Evolutionary conservation across 2,329 filamentous ascomycete genomes (phyloP), one percentile per base, ranked within the genome.

Genomic region (Parascedosporium putredinis): DNA sequence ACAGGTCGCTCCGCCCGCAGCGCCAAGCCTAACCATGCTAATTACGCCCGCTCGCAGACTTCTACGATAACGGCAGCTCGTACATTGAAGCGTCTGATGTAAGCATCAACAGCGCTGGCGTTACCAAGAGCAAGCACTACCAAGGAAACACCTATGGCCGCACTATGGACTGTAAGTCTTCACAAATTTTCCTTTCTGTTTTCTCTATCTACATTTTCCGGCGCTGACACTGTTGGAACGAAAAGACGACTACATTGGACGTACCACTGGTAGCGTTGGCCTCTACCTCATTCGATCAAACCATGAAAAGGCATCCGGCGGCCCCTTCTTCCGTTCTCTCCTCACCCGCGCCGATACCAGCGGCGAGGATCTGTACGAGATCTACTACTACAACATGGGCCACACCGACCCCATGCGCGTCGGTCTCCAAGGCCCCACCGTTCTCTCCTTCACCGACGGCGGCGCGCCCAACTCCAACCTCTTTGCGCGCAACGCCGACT

Each of bases 351-450:
- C 64, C 27, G 58, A 57, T 49, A 55, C 57, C 9, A 60, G 57
- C 16, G 65, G 64, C 9, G 64, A 65, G 14, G 67, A 70, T 50
- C 56, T 70, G 14, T 69, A 68, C 53, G 67, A 69, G 22, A 69
- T 69, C 50, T 67, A 69, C 45, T 64, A 68, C 51, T 70, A 69
- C 56, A 67, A 64, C 53, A 68, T 69, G 67, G 66, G 66, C 0
- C 65, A 67, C 52, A 69, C 65, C 2, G 67, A 70, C 50, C 56
- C 62, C 3, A 64, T 68, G 61, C 60, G 67, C 43, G 63, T 67
- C 38, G 67, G 67, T 33, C 61, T 70, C 1, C 67, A 69, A 48
- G 67, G 67, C 4, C 67, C 67, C 1, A 65, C 62, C 7, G 61
- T 69, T 8, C 56, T 70, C 2, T 56, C 63, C 4, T 69, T 70